Evolutionary conservation across 257 asterid species (phyloP), one percentile per base, ranked within the genome.

Genomic region (Rehmannia glutinosa): DNA sequence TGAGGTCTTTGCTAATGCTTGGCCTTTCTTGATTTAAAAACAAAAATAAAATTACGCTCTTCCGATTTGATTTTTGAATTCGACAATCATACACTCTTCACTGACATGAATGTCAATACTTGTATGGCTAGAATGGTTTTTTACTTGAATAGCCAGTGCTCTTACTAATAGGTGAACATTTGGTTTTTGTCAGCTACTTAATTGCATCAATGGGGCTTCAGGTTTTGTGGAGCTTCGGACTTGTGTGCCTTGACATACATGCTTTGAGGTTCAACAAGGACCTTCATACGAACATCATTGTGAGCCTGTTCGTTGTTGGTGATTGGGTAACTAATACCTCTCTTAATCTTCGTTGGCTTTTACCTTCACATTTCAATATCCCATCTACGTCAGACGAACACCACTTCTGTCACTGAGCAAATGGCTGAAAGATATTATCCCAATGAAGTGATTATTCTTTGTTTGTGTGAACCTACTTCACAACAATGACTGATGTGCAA

Each of bases 161-260:
- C 47, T 69, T 68, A 39, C 79, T 79, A 63, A 76, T 69, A 59
- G 57, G 57, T 55, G 36, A 33, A 57, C n/a, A 42, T 32, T 47
- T 62, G 56, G 35, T 52, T 46, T 66, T 51, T 73, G 51, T 51
- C 98, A 89, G 98, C 82, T 92, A 89, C 81, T 80, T 92, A 78
- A 84, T 92, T 43, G 98, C 98, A 68, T 84, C 97, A 6, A 92
- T 92, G 98, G 97, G 98, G 75, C 92, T 92, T 77, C 97, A 89
- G 81, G 78, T 87, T 47, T 59, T 89, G 80, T 92, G 98, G 98
- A 87, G 98, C 83, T 87, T 86, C 62, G 89, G 92, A 45, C 96
- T 92, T 66, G 87, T 86, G 74, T 92, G 96, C 80, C 79, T 87
- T 6, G 98, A 87, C 68, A 70, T 85, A 38, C 96, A 86, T 79